Conservation (phyloP, 1,139 yeast species). For the Candida sojae region DNA sequence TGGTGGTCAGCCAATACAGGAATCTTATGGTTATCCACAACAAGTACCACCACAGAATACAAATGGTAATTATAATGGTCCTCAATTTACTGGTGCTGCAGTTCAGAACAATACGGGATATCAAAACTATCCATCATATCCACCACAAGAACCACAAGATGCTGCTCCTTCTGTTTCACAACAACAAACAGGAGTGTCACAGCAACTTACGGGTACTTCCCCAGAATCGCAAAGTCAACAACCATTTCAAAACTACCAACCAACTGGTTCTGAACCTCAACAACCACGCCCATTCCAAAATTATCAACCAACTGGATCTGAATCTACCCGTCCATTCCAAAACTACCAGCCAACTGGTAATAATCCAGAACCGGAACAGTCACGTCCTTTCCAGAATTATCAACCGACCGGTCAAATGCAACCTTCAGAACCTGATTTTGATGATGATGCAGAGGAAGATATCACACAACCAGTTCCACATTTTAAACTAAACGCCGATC, state of each 20-base stretch:
- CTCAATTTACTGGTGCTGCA: background rate
- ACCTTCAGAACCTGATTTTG: slow-evolving; percentile 13
- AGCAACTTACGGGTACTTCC: slow-evolving; percentile 5
- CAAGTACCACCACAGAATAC: slow-evolving; percentile 1
- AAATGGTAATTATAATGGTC: slow-evolving; percentile 2
- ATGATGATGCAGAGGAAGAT: slow-evolving; percentile 5
- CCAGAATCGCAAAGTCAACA: background rate
- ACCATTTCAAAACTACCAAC: slow-evolving; percentile 1
- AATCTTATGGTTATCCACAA: slow-evolving; percentile 3
- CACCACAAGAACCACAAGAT: slow-evolving; percentile 9
- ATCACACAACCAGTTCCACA: slow-evolving; percentile 4
- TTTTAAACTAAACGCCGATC: background rate
- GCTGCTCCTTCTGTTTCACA: slow-evolving; percentile 4
- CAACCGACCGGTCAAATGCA: slow-evolving; percentile 5
- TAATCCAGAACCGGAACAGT: background rate
- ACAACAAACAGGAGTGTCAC: slow-evolving; percentile 4
- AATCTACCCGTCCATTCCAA: slow-evolving; percentile 1
- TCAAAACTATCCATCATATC: slow-evolving; percentile 11
- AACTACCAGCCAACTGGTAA: slow-evolving; percentile 4
- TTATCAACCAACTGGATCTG: background rate
- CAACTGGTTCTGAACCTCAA: slow-evolving; percentile 5
- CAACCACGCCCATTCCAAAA: background rate
- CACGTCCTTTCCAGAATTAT: slow-evolving; percentile 1
- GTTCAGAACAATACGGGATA: slow-evolving; percentile 2
- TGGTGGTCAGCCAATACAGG: slow-evolving; percentile 1